Base-by-base conservation (phyloP, 208 protist species). In the Wallacemonas collosoma region DNA sequence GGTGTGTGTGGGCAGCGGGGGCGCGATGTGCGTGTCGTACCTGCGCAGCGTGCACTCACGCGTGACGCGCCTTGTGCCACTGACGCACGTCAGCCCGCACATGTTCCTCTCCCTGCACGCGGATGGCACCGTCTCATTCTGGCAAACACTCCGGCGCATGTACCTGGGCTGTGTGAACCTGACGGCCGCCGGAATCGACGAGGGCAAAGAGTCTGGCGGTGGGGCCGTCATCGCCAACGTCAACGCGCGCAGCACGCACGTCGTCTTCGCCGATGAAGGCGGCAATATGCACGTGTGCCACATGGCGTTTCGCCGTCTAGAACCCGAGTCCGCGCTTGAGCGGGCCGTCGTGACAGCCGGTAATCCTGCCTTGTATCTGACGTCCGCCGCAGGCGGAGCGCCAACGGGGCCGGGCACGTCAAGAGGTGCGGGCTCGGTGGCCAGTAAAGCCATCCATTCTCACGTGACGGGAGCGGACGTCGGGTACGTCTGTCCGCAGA, bases 231-330 rank as follows among this genome's bases (percentile, higher is more conserved):
- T 81, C 47, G 77, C 76, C 5, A 54, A 51, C 14, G 67, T 85
- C 15, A 73, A 86, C 70, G 36, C 41, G 11, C 45, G 15, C 26
- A 68, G 64, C 58, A 62, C 75, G 55, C 63, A 81, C 47, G 72
- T 95, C 62, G 84, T 87, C 26, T 93, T 93, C 72, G 79, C 78
- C 36, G 90, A 95, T 70, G 80, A 84, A 40, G 78, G 68, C 43
- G 88, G 88, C 26, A 90, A 91, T 53, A 79, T 93, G 55, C 88
- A 95, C 64, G 81, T 95, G 4, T 95, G 90, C 57, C 72, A 68
- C 53, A 62, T 93, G 56, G 15, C 36, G 12, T 81, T 89, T 67
- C 62, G 57, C 63, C 65, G 67, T 81, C 68, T 50, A 39, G n/a
- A 61, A 35, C 39, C 50, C 9, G 50, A n/a, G 41, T 70, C 60